phyloP scores from a whole-genome alignment of 768 basidiomycete genomes.

The Tricholoma saponaceum region DNA sequence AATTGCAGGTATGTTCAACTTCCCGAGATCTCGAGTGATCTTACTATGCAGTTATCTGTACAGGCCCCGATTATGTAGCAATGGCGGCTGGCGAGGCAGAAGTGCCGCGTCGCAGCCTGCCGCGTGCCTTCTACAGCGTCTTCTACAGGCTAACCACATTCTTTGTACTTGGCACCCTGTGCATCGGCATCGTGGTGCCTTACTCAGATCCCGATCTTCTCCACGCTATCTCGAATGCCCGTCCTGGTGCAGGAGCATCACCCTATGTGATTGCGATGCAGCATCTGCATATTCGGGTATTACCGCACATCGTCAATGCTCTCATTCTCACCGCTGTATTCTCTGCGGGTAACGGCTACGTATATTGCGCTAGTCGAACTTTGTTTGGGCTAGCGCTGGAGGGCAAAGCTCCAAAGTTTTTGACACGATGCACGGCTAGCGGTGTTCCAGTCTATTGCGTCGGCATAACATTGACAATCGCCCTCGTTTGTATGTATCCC shows the following conservation, averaged over 20 bases:
- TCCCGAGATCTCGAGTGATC: background rate
- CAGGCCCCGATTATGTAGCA: slow-evolving; percentile 48
- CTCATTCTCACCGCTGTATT: slow-evolving; percentile 64
- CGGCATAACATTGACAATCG: slow-evolving; percentile 33
- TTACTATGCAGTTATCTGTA: background rate
- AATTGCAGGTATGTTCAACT: slow-evolving; percentile 42
- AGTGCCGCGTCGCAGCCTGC: slow-evolving; percentile 66
- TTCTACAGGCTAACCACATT: slow-evolving; percentile 77
- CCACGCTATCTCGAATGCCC: slow-evolving; percentile 50
- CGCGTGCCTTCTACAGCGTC: slow-evolving; percentile 69
- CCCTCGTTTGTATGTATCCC: slow-evolving; percentile 29
- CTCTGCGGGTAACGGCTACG: slow-evolving; percentile 69
- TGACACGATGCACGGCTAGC: slow-evolving; percentile 47
- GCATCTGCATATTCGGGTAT: slow-evolving; percentile 57
- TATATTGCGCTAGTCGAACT: slow-evolving; percentile 56
- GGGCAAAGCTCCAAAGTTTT: slow-evolving; percentile 51
- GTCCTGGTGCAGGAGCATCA: slow-evolving; percentile 55
- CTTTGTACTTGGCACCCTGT: slow-evolving; percentile 69
- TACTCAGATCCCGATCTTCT: slow-evolving; percentile 61
- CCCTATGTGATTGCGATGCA: slow-evolving; percentile 86
- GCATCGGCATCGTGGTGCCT: slow-evolving; percentile 76
- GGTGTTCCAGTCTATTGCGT: slow-evolving; percentile 61
- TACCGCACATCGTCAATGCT: slow-evolving; percentile 73
- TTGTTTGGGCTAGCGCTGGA: slow-evolving; percentile 55
- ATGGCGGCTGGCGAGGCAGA: slow-evolving; percentile 71